Evolutionary conservation across 352 stramenopile species (phyloP).

Genomic region (Pythium inflatum): DNA sequence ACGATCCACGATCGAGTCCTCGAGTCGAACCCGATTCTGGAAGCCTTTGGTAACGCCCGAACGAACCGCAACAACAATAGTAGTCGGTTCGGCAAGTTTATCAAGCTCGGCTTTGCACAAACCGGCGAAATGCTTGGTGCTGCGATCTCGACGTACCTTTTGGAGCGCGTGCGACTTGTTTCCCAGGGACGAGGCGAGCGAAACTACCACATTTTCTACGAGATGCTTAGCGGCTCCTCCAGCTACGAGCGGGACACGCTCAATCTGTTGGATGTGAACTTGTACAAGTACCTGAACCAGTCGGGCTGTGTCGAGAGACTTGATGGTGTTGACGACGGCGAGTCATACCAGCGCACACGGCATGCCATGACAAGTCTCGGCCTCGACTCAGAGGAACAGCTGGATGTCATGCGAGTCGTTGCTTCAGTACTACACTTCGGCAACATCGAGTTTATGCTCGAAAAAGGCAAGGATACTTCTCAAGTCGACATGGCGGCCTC

Average conservation of each 20-base stretch:
- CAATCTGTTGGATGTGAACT: conserved; percentile 45
- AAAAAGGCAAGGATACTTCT: conserved; percentile 72
- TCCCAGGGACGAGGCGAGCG: conserved; percentile 93
- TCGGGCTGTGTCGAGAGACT: conserved; percentile 73
- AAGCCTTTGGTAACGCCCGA: conserved; percentile 95
- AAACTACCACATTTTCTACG: conserved; percentile 99
- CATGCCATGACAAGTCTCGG: conserved; percentile 85
- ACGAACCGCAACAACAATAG: conserved; percentile 98
- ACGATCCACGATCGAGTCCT: conserved; percentile 89
- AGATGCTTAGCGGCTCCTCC: conserved; percentile 87
- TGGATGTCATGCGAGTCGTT: conserved; percentile 82
- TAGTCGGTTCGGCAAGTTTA: conserved; percentile 96
- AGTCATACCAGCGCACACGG: conserved; percentile 75
- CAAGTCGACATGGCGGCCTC: conserved; percentile 59
- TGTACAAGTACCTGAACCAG: conserved; percentile 88
- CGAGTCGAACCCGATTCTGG: conserved; percentile 95
- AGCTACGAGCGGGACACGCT: conserved; percentile 55
- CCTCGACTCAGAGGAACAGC: conserved; percentile 75
- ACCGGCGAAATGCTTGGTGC: conserved; percentile 81
- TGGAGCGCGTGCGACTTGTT: conserved; percentile 96
- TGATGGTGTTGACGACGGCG: conserved; percentile 78
- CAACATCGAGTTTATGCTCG: conserved; percentile 78
- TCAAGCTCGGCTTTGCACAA: conserved; percentile 90
- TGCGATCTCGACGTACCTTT: conserved; percentile 92
- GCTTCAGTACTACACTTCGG: conserved; percentile 87